A percentile compares a stretch with the other conserved stretches of the same genome.
phyloP scores from a whole-genome alignment of 805 yeast species.

The Ogataea siamensis region DNA sequence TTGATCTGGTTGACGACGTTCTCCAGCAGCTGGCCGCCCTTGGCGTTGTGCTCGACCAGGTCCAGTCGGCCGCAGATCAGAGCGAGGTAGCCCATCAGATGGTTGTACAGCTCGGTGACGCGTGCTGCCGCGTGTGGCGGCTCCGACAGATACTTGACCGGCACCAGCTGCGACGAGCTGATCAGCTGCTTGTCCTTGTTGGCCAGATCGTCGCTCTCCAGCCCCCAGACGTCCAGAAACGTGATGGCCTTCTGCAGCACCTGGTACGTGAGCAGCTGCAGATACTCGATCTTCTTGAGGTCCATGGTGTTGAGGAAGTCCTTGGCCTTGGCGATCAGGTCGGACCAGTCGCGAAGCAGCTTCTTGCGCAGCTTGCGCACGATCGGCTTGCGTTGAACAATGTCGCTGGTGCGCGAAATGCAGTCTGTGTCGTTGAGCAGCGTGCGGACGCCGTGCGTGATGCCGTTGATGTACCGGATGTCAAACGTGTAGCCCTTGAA shows the following conservation, averaged over 20 bases:
- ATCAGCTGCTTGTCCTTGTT: slow-evolving; percentile 9
- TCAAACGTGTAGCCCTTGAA: slow-evolving; percentile 51
- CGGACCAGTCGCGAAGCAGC: slow-evolving; percentile 77
- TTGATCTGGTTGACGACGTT: slow-evolving; percentile 67
- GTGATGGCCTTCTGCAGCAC: slow-evolving; percentile 62
- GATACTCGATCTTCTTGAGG: slow-evolving; percentile 54
- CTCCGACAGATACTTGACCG: slow-evolving; percentile 42
- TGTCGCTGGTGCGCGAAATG: slow-evolving; percentile 68
- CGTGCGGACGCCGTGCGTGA: slow-evolving; percentile 69
- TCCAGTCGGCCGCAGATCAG: slow-evolving; percentile 75
- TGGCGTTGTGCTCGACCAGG: slow-evolving; percentile 68
- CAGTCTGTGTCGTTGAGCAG: slow-evolving; percentile 68
- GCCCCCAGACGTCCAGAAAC: slow-evolving; percentile 70
- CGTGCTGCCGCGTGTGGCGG: slow-evolving; percentile 67
- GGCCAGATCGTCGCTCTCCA: slow-evolving; percentile 50
- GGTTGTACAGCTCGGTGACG: slow-evolving; percentile 60
- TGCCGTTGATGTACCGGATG: slow-evolving; percentile 55
- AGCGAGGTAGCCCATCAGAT: slow-evolving; percentile 60
- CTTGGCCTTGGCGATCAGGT: slow-evolving; percentile 71
- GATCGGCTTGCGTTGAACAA: slow-evolving; percentile 60
- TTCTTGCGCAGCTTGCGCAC: slow-evolving; percentile 66
- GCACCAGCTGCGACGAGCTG: slow-evolving; percentile 11
- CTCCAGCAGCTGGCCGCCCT: slow-evolving; percentile 68
- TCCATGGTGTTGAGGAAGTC: slow-evolving; percentile 66
- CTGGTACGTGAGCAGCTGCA: slow-evolving; percentile 63